phyloP scores from a whole-genome alignment of 257 asterid genomes.

The Lavandula angustifolia region DNA sequence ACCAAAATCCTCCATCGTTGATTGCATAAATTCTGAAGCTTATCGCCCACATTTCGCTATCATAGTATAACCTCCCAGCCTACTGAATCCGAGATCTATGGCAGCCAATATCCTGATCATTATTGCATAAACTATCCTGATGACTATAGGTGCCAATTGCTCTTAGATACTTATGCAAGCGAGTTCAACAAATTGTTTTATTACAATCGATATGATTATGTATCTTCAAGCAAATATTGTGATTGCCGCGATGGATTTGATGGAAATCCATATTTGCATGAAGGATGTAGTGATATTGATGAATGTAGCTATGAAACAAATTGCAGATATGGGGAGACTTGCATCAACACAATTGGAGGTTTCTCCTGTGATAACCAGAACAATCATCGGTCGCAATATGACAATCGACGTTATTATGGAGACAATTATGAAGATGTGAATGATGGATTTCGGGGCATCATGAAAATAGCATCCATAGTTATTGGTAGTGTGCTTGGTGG shows the following conservation, averaged over 20 bases:
- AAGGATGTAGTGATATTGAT: conserved; percentile 32
- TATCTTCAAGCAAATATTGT: not conserved
- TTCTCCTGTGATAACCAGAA: not conserved
- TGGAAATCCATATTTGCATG: conserved; percentile 34
- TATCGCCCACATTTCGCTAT: not conserved
- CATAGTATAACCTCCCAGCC: not conserved
- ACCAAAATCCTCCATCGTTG: not conserved
- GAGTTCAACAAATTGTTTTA: too few species aligned
- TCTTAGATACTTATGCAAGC: too few species aligned
- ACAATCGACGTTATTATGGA: too few species aligned
- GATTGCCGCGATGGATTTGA: not conserved
- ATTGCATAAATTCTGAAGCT: not conserved
- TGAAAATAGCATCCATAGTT: not conserved
- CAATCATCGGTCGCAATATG: too few species aligned
- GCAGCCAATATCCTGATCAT: not conserved
- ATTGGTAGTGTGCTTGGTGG: conserved; percentile 28
- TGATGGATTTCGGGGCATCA: too few species aligned
- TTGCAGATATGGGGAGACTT: not conserved
- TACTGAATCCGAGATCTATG: too few species aligned
- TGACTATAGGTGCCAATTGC: too few species aligned
- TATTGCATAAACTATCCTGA: not conserved
- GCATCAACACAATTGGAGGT: conserved; percentile 6
- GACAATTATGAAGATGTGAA: too few species aligned
- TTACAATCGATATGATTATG: not conserved
- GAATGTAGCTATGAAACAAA: not conserved